Evolutionary conservation across 257 asterid genomes (phyloP), one percentile per base, ranked within the genome.

Genomic region (Scutellaria barbata): DNA sequence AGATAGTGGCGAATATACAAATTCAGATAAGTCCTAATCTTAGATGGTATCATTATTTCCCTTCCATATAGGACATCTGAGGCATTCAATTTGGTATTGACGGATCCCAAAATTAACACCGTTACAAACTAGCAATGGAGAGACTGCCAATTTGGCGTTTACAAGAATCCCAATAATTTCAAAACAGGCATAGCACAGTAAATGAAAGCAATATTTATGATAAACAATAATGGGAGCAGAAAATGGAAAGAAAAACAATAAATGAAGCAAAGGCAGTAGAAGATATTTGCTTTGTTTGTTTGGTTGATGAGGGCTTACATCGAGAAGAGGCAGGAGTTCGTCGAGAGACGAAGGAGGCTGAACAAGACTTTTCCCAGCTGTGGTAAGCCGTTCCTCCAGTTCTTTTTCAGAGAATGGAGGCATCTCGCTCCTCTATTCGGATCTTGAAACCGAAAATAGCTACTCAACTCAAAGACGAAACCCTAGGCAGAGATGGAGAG

Each of bases 241-340:
- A 78, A 68, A 67, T 10, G 63, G 7, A 63, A 48, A 6, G 65
- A 46, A 59, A 57, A 39, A 18, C 41, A 58, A 51, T 10, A 14
- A 59, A 46, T 2, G 46, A 35, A 46, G 50, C 43, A 59, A 69
- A 25, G 8, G 17, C 18, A 14, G 51, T 33, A 52, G 2, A 51
- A 10, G 33, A n/a, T 8, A 18, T 13, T 41, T 40, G 20, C 35
- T 39, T 53, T 54, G 3, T 35, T 3, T 45, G 14, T 59, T 7
- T 37, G 56, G 18, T 8, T 12, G 37, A 30, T 18, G 58, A 66
- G 55, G 50, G 45, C 89, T 85, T 83, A 94, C 99, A 75, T 94
- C 98, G 68, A 94, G 96, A 77, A 91, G 79, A 35, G 81, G 73
- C 53, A 91, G 85, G 65, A 94, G 93, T 52, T 89, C 87, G 6